These are phyloP conservation scores for Dalbergia oliveri DNA, from an alignment of 306 rosid genomes.

Conservation along the genomic window DNA sequence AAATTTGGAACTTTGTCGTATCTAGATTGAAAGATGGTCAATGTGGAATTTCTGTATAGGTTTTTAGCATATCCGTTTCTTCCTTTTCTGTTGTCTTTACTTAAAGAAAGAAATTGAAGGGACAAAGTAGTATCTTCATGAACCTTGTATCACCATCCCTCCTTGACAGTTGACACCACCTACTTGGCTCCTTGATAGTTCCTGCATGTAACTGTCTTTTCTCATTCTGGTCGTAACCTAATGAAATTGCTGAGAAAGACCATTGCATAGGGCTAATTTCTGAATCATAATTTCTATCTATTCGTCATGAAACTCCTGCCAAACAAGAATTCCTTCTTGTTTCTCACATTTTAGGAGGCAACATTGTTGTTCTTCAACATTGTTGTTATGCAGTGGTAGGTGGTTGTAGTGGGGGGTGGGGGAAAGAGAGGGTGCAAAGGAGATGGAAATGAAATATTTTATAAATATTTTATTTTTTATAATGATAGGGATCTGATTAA, in stretches of 20 bases:
- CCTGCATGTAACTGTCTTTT: neutral
- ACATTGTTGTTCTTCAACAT: neutral
- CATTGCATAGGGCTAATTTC: neutral
- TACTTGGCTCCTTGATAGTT: no score
- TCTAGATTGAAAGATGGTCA: conserved; percentile 16
- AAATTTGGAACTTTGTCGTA: neutral
- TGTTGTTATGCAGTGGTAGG: no score
- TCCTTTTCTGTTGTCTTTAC: conserved; percentile 12
- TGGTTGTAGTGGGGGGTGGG: no score
- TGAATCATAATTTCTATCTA: no score
- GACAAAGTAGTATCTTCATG: neutral
- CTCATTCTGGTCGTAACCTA: neutral
- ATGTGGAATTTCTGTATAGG: neutral
- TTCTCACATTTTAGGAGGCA: neutral
- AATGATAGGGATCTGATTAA: no score
- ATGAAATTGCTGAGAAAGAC: no score
- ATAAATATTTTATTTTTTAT: no score
- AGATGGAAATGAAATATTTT: no score
- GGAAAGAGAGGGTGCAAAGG: no score
- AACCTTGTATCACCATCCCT: neutral
- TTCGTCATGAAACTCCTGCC: neutral
- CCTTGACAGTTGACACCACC: neutral
- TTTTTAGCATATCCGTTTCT: neutral
- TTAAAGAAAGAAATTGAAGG: neutral
- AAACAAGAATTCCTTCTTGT: neutral